Evolutionary conservation across 495 filamentous ascomycete species (phyloP).

Genomic region (Achaetomiella virescens): DNA sequence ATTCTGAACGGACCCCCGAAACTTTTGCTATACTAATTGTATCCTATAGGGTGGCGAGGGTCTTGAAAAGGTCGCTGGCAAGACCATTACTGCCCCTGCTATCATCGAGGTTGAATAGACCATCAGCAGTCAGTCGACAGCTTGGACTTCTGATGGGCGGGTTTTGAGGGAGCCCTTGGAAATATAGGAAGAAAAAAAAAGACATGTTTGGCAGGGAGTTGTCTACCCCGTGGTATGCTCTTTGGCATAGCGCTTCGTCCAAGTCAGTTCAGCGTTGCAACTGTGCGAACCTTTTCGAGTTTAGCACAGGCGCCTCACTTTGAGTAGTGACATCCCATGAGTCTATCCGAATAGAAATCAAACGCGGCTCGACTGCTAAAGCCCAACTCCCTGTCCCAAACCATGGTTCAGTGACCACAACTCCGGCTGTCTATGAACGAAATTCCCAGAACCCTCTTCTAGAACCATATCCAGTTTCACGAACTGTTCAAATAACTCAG

Average conservation of each 20-base stretch:
- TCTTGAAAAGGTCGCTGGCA: constrained; percentile 66
- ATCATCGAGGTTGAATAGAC: constrained; percentile 50
- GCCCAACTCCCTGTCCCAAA: background rate
- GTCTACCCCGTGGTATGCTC: no score
- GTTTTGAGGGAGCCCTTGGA: background rate
- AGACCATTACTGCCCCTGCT: constrained; percentile 69
- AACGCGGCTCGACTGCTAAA: background rate
- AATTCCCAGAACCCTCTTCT: background rate
- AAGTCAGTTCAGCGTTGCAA: no score
- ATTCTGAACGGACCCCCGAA: constrained; percentile 21
- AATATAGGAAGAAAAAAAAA: background rate
- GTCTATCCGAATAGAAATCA: constrained; percentile 4
- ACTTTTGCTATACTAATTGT: constrained; percentile 25
- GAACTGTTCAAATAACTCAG: constrained; percentile 73
- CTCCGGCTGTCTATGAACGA: constrained; percentile 1
- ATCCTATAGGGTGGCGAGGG: constrained; percentile 75
- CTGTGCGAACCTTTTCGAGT: no score
- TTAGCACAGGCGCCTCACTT: no score
- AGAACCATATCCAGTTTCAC: background rate
- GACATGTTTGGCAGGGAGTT: no score
- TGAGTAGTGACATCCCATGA: background rate
- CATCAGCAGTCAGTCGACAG: background rate
- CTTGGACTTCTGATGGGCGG: background rate
- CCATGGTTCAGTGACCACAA: background rate
- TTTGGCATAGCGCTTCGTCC: background rate